Conservation (phyloP, 768 basidiomycete species). For the Paxillus ammoniavirescens region DNA sequence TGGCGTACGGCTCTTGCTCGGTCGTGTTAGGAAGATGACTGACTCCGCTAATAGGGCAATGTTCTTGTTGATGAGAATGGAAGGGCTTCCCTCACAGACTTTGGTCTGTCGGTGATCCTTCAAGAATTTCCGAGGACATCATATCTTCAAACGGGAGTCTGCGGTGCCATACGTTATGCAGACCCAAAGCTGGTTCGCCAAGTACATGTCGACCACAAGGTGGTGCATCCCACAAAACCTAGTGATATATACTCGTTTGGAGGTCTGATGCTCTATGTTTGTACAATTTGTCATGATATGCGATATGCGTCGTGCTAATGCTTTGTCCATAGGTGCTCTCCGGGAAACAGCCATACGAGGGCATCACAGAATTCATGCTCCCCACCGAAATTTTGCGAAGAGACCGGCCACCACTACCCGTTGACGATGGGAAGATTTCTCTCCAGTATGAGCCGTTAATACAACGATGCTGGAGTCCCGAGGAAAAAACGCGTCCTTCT, state of each 20-base stretch:
- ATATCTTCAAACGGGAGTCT: conserved; percentile 24
- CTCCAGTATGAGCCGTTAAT: background rate
- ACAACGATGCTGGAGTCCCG: background rate
- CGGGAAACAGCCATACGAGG: background rate
- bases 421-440: background rate
- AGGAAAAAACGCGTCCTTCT: background rate
- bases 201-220: background rate
- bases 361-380: too few relatives aligned
- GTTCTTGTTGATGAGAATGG: conserved; percentile 37
- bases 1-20: conserved; percentile 11
- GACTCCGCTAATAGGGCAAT: conserved; percentile 22
- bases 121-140: conserved; percentile 1
- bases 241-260: conserved; percentile 6
- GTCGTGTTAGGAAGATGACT: background rate
- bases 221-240: background rate
- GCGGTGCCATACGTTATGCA: conserved; percentile 44
- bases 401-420: background rate
- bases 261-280: conserved; percentile 27
- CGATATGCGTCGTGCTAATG: background rate
- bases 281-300: conserved; percentile 24
- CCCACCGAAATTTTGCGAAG: background rate
- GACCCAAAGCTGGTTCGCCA: conserved; percentile 27
- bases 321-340: background rate
- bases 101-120: conserved; percentile 30
- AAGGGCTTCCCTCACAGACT: conserved; percentile 42